phyloP scores from a whole-genome alignment of 495 filamentous ascomycete genomes.

The Cladorrhinum samala region DNA sequence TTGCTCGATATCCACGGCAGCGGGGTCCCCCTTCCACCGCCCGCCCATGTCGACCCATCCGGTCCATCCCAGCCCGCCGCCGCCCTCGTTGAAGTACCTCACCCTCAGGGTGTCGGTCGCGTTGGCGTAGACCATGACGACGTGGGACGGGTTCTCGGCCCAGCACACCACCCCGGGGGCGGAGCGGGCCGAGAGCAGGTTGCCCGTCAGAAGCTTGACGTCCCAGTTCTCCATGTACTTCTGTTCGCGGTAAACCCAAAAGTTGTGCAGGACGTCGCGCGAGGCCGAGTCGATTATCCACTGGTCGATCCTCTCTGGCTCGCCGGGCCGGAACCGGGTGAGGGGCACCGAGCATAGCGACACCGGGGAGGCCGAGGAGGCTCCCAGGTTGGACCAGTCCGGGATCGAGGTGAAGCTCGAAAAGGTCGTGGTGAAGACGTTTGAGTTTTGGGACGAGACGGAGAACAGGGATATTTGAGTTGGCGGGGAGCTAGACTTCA shows the following conservation, averaged over 20 bases:
- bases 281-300: background rate
- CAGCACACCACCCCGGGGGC: too few relatives aligned
- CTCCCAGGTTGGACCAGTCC: background rate
- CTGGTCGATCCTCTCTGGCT: background rate
- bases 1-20: background rate
- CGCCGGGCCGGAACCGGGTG: background rate
- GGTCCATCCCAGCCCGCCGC: too few relatives aligned
- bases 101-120: too few relatives aligned
- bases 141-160: too few relatives aligned
- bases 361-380: background rate
- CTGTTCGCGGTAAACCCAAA: too few relatives aligned
- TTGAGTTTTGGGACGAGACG: background rate
- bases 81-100: too few relatives aligned
- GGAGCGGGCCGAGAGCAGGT: too few relatives aligned
- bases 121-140: too few relatives aligned
- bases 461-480: background rate
- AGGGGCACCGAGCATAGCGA: background rate
- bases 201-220: too few relatives aligned
- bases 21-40: background rate
- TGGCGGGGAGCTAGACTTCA: background rate
- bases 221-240: too few relatives aligned
- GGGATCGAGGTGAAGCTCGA: background rate
- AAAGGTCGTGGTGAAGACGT: background rate
- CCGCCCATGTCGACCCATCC: too few relatives aligned
- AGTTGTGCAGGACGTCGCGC: background rate